Base-by-base conservation (phyloP, 768 basidiomycete species). In the Neoboletus magnificus region DNA sequence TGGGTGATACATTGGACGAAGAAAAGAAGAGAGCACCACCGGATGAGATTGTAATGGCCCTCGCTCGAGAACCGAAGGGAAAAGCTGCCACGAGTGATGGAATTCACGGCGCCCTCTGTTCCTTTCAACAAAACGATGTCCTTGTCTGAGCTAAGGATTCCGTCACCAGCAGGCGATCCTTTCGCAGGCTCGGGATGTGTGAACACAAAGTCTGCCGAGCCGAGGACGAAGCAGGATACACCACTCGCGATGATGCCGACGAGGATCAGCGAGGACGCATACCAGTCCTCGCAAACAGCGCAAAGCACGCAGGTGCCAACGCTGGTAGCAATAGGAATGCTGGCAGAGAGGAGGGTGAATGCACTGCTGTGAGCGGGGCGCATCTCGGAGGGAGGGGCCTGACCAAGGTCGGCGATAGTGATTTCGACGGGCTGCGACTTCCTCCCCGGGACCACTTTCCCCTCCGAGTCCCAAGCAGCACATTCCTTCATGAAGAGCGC, bases 401-500 rank as follows among this genome's bases (percentile, higher is more conserved):
- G 30, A 11, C 48, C 32, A 16, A 63, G 54, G 30, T 52, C 51
- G 6, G 55, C 55, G 4, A 66, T 58, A 9, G 58, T 48, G 15
- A 57, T 35, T 1, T 51, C 30, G 16, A 63, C n/a, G 1, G 54
- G 51, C 43, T 52, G 58, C 1, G 62, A 56, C 20, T 4, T 52
- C 45, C 61, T 60, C 3, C 57, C 60, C 0, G 52, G 44, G 0
- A 66, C 52, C 11, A 55, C 48, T 30, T 15, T 55, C 5, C 54
- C 63, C 6, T 52, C 56, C 15, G 52, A 50, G 15, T 47, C 22
- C 48, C 50, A 58, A 37, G 56, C 4, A 2, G 44, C 36, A n/a
- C 64, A 66, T 48, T 52, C 57, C 6, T 62, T 54, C 59, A 61
- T 54, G 20, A 35, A 86, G 76, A 72, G 88, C 82, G 42, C 71